Conservation (phyloP, 2,329 filamentous ascomycete genomes). For the Colletotrichum gloeosporioides region DNA sequence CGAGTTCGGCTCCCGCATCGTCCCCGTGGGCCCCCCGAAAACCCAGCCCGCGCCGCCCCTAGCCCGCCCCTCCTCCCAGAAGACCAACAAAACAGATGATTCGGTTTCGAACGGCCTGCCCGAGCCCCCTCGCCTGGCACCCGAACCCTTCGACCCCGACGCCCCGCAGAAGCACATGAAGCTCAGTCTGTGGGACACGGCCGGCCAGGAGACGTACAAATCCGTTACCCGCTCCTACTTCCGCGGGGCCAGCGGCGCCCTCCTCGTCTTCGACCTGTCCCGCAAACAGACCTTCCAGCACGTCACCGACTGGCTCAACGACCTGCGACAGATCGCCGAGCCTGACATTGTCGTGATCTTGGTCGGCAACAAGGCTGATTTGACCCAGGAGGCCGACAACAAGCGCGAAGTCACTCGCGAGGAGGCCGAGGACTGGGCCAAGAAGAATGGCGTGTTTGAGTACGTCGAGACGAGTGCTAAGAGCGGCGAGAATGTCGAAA, state of each 20-base stretch:
- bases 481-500: slow-evolving; percentile 91
- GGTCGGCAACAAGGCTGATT: slow-evolving; percentile 93
- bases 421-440: slow-evolving; percentile 92
- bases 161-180: slow-evolving; percentile 81
- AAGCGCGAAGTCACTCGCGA: slow-evolving; percentile 79
- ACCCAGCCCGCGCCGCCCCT: slow-evolving; percentile 45
- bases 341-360: slow-evolving; percentile 93
- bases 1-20: slow-evolving; percentile 92
- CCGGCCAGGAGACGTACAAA: slow-evolving; percentile 97
- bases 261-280: slow-evolving; percentile 95
- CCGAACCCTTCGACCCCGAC: slow-evolving; percentile 33
- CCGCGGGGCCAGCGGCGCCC: slow-evolving; percentile 72
- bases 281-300: slow-evolving; percentile 84
- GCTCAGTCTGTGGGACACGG: slow-evolving; percentile 92
- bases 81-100: background rate
- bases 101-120: slow-evolving; percentile 50
- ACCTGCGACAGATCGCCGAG: slow-evolving; percentile 93
- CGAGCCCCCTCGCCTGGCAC: slow-evolving; percentile 49
- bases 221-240: slow-evolving; percentile 95
- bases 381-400: slow-evolving; percentile 63
- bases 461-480: slow-evolving; percentile 98
- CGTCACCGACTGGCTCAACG: slow-evolving; percentile 91
- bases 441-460: slow-evolving; percentile 81
- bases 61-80: slow-evolving; percentile 12
- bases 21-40: slow-evolving; percentile 86